phyloP scores from a whole-genome alignment of 1,284 basidiomycete genomes.

The Ganoderma sinense region DNA sequence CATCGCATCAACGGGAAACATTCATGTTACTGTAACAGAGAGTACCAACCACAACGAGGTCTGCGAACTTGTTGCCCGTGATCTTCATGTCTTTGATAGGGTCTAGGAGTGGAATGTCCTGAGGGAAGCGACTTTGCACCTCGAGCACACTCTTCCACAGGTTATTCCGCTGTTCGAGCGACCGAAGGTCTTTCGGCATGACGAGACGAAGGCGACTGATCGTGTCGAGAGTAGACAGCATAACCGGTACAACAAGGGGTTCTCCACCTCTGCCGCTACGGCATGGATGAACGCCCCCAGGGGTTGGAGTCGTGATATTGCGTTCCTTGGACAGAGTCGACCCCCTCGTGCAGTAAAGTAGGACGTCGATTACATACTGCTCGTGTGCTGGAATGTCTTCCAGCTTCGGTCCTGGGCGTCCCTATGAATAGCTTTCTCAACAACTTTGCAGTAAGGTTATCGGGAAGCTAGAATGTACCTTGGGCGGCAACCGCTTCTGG shows the following conservation, averaged over 20 bases:
- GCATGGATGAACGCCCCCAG: slow-evolving; percentile 81
- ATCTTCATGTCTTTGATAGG: slow-evolving; percentile 97
- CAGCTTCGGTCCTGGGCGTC: slow-evolving; percentile 53
- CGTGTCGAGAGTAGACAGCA: slow-evolving; percentile 87
- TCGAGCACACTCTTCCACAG: slow-evolving; percentile 92
- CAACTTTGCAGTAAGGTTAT: background rate
- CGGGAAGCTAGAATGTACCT: slow-evolving; percentile 51
- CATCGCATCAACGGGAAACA: background rate
- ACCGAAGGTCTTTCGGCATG: slow-evolving; percentile 90
- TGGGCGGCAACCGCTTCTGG: slow-evolving; percentile 83
- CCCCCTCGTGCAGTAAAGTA: slow-evolving; percentile 83
- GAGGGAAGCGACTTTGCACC: slow-evolving; percentile 89
- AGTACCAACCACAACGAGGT: slow-evolving; percentile 77
- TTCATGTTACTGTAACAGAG: background rate
- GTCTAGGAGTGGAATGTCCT: slow-evolving; percentile 89
- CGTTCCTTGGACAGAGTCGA: slow-evolving; percentile 71
- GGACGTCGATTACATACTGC: slow-evolving; percentile 94
- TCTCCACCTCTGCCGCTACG: slow-evolving; percentile 75
- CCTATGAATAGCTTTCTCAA: background rate
- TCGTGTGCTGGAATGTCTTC: slow-evolving; percentile 86
- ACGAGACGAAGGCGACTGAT: slow-evolving; percentile 90
- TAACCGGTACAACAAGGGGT: slow-evolving; percentile 89
- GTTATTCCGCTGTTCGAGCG: slow-evolving; percentile 79
- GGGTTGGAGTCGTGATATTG: slow-evolving; percentile 60
- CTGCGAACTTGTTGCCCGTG: slow-evolving; percentile 92